Conservation (phyloP, 768 basidiomycete species). For the Lanmaoa pseudosensibilis region DNA sequence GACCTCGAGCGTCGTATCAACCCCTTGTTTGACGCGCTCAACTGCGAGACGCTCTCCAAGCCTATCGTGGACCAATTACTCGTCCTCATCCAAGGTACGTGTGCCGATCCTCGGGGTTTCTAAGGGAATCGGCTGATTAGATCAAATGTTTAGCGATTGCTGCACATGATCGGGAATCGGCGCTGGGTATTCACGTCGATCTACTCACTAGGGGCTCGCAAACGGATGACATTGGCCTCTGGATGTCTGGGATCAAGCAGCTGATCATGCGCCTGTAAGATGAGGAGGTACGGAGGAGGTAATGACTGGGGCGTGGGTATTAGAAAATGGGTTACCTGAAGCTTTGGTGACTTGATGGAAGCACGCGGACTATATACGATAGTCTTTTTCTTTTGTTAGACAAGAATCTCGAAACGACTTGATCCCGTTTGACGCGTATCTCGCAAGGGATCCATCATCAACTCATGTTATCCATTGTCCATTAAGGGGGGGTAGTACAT, state of each 20-base stretch:
- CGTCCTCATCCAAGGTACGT: constrained; percentile 68
- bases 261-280: constrained; percentile 67
- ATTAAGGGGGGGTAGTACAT: not conserved
- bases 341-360: not conserved
- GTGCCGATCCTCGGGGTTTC: constrained; percentile 13
- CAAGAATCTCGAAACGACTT: not conserved
- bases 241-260: constrained; percentile 91
- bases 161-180: constrained; percentile 70
- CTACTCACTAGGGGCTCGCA: constrained; percentile 76
- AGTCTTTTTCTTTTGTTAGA: not conserved
- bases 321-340: not conserved
- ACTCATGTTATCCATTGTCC: not conserved
- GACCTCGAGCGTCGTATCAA: constrained; percentile 87
- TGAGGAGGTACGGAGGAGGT: not conserved
- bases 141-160: constrained; percentile 63
- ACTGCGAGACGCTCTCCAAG: constrained; percentile 79
- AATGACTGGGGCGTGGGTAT: not conserved
- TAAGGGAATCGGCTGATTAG: not conserved
- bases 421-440: not conserved
- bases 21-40: constrained; percentile 86
- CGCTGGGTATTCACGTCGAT: constrained; percentile 83
- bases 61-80: constrained; percentile 70
- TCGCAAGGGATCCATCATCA: not conserved
- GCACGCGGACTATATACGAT: not conserved
- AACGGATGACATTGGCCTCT: constrained; percentile 79